phyloP scores from a whole-genome alignment of 1,139 yeast genomes.

The Fermentozyma sake region DNA sequence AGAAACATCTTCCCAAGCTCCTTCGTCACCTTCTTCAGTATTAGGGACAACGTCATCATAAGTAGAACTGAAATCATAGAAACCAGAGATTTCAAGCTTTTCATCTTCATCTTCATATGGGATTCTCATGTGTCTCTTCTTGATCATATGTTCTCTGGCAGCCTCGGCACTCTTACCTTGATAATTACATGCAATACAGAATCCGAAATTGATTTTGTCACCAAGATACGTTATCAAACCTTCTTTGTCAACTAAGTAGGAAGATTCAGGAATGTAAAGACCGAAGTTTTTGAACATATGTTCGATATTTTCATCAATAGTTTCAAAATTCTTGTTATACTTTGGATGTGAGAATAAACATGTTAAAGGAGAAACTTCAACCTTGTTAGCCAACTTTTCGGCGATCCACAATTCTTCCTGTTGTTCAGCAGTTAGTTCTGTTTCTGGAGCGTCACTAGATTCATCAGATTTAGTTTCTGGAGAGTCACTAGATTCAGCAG shows the following conservation, averaged over 20 bases:
- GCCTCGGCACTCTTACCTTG: constrained; percentile 83
- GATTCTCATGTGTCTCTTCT: constrained; percentile 81
- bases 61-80: constrained; percentile 78
- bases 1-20: constrained; percentile 46
- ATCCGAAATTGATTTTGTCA: constrained; percentile 81
- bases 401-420: constrained; percentile 48
- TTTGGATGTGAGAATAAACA: constrained; percentile 76
- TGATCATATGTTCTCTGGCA: constrained; percentile 83
- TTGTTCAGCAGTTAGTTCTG: constrained; percentile 36
- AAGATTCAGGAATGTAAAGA: constrained; percentile 77
- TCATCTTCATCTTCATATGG: constrained; percentile 87
- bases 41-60: constrained; percentile 33
- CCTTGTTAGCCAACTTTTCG: constrained; percentile 56
- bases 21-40: constrained; percentile 27
- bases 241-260: constrained; percentile 59
- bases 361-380: constrained; percentile 65
- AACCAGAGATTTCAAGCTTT: constrained; percentile 72
- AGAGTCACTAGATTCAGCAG: too few relatives aligned
- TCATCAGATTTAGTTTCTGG: constrained; percentile 14
- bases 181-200: constrained; percentile 78
- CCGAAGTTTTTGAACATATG: constrained; percentile 83
- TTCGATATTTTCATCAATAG: constrained; percentile 57
- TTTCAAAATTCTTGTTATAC: constrained; percentile 22
- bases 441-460: constrained; percentile 11
- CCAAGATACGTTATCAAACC: constrained; percentile 76